Conservation (phyloP, 495 filamentous ascomycete genomes). For the Daldinia grandis region DNA sequence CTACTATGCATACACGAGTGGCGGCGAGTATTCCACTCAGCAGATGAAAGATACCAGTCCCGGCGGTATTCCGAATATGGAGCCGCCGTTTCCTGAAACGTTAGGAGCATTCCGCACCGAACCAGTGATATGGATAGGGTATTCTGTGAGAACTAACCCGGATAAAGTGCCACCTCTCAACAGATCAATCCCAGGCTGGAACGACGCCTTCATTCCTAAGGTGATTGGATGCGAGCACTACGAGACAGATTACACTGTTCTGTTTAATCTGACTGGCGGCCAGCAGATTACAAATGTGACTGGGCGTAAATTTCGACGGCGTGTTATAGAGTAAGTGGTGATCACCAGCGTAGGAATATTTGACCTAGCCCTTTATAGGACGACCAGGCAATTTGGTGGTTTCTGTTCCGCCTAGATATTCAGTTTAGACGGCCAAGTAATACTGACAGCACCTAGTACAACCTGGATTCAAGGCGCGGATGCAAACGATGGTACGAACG, state of each 20-base stretch:
- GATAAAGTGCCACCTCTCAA: conserved; percentile 31
- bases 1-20: conserved; percentile 48
- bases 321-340: not conserved
- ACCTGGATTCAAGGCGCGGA: conserved; percentile 44
- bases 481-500: conserved; percentile 48
- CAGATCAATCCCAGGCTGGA: conserved; percentile 39
- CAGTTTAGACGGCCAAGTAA: conserved; percentile 24
- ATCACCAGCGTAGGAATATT: not conserved
- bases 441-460: conserved; percentile 36
- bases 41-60: not conserved
- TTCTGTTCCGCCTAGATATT: not conserved
- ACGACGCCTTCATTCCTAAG: conserved; percentile 46
- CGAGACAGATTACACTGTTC: conserved; percentile 34
- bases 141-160: conserved; percentile 38
- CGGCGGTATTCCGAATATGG: not conserved
- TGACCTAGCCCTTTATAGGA: not conserved
- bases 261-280: not conserved
- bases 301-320: not conserved
- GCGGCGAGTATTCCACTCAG: conserved; percentile 47
- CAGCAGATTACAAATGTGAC: not conserved
- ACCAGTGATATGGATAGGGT: conserved; percentile 51
- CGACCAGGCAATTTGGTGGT: not conserved
- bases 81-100: conserved; percentile 46
- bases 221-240: conserved; percentile 53
- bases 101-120: conserved; percentile 52